Conservation (phyloP, 768 basidiomycete genomes). For the Lentinus brumalis region DNA sequence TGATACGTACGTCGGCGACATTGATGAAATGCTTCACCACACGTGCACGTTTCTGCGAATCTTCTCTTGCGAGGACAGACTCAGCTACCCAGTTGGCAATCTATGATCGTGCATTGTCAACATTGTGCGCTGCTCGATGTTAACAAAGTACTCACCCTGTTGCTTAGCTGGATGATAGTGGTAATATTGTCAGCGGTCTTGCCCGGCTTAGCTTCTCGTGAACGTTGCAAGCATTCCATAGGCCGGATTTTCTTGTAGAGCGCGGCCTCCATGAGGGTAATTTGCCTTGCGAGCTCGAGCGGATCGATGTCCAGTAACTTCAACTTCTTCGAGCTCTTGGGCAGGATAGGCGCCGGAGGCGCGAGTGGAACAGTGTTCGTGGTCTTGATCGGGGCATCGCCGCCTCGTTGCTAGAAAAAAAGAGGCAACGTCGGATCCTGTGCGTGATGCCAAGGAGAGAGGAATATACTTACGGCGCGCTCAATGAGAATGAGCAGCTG, state of each 20-base stretch:
- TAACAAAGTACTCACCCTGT: conserved; percentile 55
- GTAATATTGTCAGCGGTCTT: conserved; percentile 84
- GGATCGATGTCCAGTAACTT: conserved; percentile 87
- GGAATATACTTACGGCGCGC: conserved; percentile 61
- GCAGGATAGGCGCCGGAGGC: conserved; percentile 76
- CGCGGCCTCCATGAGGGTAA: conserved; percentile 88
- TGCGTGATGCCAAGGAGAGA: conserved; percentile 30
- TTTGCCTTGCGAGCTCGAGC: conserved; percentile 86
- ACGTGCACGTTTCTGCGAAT: conserved; percentile 78
- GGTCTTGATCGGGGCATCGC: conserved; percentile 59
- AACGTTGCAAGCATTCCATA: conserved; percentile 86
- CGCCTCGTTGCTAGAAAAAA: conserved; percentile 45
- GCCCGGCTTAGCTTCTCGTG: conserved; percentile 67
- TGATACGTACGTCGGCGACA: conserved; percentile 79
- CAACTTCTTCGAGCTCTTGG: conserved; percentile 69
- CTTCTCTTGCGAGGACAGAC: conserved; percentile 76
- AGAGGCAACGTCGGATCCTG: background rate
- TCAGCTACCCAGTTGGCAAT: conserved; percentile 94
- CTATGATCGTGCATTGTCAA: conserved; percentile 42
- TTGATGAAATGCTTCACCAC: conserved; percentile 89
- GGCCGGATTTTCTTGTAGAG: conserved; percentile 88
- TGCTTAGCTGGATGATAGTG: conserved; percentile 84
- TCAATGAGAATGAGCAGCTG: conserved; percentile 75
- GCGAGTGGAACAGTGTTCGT: conserved; percentile 54
- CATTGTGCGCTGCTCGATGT: background rate